phyloP scores from a whole-genome alignment of 352 stramenopile genomes.

The Pythium folliculosum region DNA sequence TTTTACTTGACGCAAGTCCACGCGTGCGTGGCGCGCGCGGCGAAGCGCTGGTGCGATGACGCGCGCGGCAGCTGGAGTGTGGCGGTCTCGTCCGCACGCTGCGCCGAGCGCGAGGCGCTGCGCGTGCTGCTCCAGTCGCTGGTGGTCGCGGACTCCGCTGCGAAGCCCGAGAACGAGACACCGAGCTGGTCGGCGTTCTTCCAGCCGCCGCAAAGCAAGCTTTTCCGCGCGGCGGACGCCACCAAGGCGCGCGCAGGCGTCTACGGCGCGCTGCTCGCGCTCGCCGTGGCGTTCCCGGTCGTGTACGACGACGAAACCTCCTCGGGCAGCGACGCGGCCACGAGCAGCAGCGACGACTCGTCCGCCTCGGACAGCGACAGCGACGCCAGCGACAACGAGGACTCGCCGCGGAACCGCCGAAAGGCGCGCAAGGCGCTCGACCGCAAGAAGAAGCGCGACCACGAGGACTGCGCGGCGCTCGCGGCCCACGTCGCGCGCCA shows the following conservation, averaged over 20 bases:
- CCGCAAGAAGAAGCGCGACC: slow-evolving; percentile 21
- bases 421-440: slow-evolving; percentile 17
- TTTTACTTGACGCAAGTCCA: slow-evolving; percentile 39
- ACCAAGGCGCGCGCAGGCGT: slow-evolving; percentile 53
- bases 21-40: slow-evolving; percentile 13
- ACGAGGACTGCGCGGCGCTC: slow-evolving; percentile 40
- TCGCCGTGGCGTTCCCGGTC: slow-evolving; percentile 60
- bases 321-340: slow-evolving; percentile 28
- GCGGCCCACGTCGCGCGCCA: slow-evolving; percentile 24
- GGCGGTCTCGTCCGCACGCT: slow-evolving; percentile 15
- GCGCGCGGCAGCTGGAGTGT: slow-evolving; percentile 43
- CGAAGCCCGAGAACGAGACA: slow-evolving; percentile 9
- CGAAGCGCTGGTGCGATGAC: slow-evolving; percentile 20
- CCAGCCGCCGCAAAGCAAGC: slow-evolving; percentile 37
- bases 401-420: slow-evolving; percentile 23
- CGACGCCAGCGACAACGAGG: slow-evolving; percentile 7
- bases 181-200: slow-evolving; percentile 56
- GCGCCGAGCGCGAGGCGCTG: slow-evolving; percentile 40
- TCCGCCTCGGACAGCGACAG: slow-evolving; percentile 35
- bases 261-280: slow-evolving; percentile 42
- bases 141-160: slow-evolving; percentile 33
- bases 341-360: slow-evolving; percentile 41
- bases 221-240: slow-evolving; percentile 35
- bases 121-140: slow-evolving; percentile 47
- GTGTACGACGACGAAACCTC: slow-evolving; percentile 33